A percentile compares a stretch with the other conserved stretches of the same genome.
These are phyloP conservation scores for Saccharomycopsis phalli DNA, from an alignment of 1,139 yeast genomes.

Conservation along the genomic window DNA sequence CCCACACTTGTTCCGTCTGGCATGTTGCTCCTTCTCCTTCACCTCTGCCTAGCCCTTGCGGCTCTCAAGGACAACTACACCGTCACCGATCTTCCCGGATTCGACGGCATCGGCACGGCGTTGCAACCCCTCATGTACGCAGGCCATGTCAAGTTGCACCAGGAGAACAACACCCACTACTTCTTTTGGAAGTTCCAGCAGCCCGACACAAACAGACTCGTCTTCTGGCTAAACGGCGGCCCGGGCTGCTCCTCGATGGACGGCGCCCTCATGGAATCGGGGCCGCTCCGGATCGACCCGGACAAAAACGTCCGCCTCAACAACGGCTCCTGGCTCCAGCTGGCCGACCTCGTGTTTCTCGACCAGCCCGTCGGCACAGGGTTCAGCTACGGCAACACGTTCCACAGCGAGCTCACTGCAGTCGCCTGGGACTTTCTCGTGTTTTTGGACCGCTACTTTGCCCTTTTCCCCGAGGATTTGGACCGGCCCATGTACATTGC, in stretches of 20 bases:
- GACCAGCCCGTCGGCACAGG: constrained; percentile 98
- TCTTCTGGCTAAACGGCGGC: constrained; percentile 93
- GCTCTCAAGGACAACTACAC: constrained; percentile 6
- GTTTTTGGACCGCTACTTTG: constrained; percentile 60
- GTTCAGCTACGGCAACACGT: constrained; percentile 47
- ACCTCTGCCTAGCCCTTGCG: too few relatives aligned
- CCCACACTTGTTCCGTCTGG: too few relatives aligned
- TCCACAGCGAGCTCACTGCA: constrained; percentile 49
- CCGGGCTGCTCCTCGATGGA: constrained; percentile 98
- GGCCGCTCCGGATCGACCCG: constrained; percentile 64
- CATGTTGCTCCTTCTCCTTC: too few relatives aligned
- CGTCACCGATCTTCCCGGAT: constrained; percentile 17
- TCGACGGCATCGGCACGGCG: constrained; percentile 5
- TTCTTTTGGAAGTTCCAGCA: constrained; percentile 71
- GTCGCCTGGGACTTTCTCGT: constrained; percentile 52
- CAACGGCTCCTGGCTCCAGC: constrained; percentile 78
- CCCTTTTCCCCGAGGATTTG: constrained; percentile 65
- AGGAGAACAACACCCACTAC: constrained; percentile 49
- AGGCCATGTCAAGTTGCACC: constrained; percentile 55
- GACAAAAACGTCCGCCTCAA: constrained; percentile 42
- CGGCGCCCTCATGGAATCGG: constrained; percentile 89
- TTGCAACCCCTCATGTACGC: constrained; percentile 49
- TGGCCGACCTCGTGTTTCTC: constrained; percentile 70
- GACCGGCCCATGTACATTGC: constrained; percentile 65
- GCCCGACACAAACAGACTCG: constrained; percentile 33